Evolutionary conservation across 805 yeast genomes (phyloP).

Genomic region (Suhomyces vadensis): DNA sequence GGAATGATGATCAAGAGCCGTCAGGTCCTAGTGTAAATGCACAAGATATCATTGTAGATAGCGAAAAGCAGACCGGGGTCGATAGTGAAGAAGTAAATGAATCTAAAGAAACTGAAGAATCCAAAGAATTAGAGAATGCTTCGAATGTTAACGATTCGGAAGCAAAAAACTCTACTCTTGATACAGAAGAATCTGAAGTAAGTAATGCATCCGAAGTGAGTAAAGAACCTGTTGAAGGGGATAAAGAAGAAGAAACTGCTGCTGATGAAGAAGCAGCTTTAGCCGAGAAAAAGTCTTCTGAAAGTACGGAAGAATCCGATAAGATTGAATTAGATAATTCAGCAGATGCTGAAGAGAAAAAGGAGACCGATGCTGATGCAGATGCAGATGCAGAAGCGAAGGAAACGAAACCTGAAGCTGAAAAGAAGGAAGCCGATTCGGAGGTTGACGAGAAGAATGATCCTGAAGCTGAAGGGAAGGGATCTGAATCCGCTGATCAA

Average conservation of each 20-base stretch:
- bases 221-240: neutral
- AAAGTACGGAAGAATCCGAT: constrained; percentile 11
- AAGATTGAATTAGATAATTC: too few species aligned
- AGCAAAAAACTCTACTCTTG: constrained; percentile 5
- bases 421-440: constrained; percentile 6
- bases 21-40: constrained; percentile 1
- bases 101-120: neutral
- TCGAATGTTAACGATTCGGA: too few species aligned
- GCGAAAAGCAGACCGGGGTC: neutral
- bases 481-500: neutral
- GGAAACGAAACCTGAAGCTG: constrained; percentile 1
- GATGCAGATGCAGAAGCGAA: constrained; percentile 7
- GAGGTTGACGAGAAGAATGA: too few species aligned
- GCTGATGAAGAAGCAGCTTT: constrained; percentile 1
- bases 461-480: constrained; percentile 13
- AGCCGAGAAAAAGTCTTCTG: too few species aligned
- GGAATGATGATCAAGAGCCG: constrained; percentile 5
- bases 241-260: neutral
- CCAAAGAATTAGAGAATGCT: constrained; percentile 9
- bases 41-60: neutral
- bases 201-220: neutral
- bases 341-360: constrained; percentile 11
- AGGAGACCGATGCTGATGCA: neutral
- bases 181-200: too few species aligned
- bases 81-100: neutral